Evolutionary conservation across 192 early-diverging fungal genomes (phyloP).

Genomic region (Entomortierella parvispora): DNA sequence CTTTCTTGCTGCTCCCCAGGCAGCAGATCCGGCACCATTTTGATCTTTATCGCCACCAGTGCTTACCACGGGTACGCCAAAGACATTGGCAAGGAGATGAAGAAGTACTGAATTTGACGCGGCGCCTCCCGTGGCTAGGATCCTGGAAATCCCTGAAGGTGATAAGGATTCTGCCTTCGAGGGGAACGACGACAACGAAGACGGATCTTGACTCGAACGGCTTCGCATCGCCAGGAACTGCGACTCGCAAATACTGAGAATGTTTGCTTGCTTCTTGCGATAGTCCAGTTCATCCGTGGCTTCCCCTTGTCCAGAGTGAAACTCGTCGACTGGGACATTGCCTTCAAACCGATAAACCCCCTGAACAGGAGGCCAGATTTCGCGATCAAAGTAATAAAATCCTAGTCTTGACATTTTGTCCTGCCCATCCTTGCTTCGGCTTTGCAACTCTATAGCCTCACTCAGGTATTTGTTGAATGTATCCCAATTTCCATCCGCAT

Average conservation of each 20-base stretch:
- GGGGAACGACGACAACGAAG: slow-evolving; percentile 16
- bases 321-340: slow-evolving; percentile 52
- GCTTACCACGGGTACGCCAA: slow-evolving; percentile 72
- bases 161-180: background rate
- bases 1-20: slow-evolving; percentile 68
- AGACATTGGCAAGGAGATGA: slow-evolving; percentile 74
- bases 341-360: slow-evolving; percentile 73
- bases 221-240: slow-evolving; percentile 78
- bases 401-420: slow-evolving; percentile 52
- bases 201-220: slow-evolving; percentile 53
- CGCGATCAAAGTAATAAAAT: slow-evolving; percentile 78
- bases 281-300: background rate
- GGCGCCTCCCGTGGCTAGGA: slow-evolving; percentile 83
- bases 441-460: slow-evolving; percentile 10
- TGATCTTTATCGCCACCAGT: slow-evolving; percentile 13
- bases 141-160: slow-evolving; percentile 51
- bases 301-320: slow-evolving; percentile 10
- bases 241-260: slow-evolving; percentile 77
- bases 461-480: slow-evolving; percentile 62
- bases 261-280: slow-evolving; percentile 44
- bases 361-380: slow-evolving; percentile 79
- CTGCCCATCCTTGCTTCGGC: slow-evolving; percentile 6
- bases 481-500: slow-evolving; percentile 65
- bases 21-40: slow-evolving; percentile 63
- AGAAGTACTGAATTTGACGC: slow-evolving; percentile 66